Conservation (phyloP, 164 flowering plant species). For the Nelumbo lutea region DNA sequence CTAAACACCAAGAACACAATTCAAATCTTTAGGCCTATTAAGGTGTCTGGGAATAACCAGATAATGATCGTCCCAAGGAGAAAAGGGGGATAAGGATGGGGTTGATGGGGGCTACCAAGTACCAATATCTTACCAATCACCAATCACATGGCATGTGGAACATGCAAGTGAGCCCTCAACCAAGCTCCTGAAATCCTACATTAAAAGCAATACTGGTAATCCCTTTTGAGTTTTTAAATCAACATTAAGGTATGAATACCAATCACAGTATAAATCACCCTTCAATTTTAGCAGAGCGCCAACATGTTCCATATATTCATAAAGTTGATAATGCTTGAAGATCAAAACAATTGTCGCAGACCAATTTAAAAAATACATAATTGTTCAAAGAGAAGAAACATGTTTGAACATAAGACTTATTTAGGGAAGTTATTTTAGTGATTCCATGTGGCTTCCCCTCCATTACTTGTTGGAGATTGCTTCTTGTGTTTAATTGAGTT, state of each 20-base stretch:
- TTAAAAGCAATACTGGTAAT: conserved; percentile 5
- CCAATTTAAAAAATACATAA: no score
- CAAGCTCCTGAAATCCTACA: conserved; percentile 73
- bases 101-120: no score
- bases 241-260: no score
- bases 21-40: conserved; percentile 5
- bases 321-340: neutral
- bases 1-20: conserved; percentile 29
- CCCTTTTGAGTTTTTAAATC: neutral
- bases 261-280: neutral
- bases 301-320: neutral
- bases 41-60: neutral
- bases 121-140: conserved; percentile 61
- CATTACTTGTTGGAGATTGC: no score
- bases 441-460: no score
- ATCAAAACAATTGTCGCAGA: neutral
- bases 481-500: no score
- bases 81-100: neutral
- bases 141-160: conserved; percentile 93
- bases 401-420: no score
- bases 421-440: no score
- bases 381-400: no score
- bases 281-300: neutral
- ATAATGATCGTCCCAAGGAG: neutral
- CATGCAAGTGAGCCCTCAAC: conserved; percentile 96